Percentiles rank a stretch among this genome's conserved stretches.
These are phyloP conservation scores for Coniella lustricola DNA, from an alignment of 2,329 filamentous ascomycete genomes.

Conservation along the genomic window DNA sequence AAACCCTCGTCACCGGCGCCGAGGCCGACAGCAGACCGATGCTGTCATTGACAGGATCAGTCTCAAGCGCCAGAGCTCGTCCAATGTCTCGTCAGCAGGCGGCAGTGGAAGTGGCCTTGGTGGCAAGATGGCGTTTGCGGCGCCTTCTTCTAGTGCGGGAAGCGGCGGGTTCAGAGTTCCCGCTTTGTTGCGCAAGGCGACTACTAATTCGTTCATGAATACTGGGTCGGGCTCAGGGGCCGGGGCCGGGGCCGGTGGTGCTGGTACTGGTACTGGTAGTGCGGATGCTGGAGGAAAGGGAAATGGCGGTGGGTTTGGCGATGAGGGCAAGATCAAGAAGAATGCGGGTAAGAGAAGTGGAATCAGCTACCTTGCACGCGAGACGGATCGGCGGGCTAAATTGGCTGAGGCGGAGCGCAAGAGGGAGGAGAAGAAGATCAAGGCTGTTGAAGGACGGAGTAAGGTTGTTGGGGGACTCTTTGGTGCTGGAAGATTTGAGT, in stretches of 20 bases:
- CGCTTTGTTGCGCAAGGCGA: constrained; percentile 64
- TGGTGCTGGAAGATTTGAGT: constrained; percentile 49
- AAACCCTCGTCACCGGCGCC: constrained; percentile 28
- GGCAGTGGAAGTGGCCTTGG: constrained; percentile 26
- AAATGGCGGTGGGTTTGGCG: constrained; percentile 23
- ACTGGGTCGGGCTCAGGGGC: not conserved
- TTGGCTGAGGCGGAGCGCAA: constrained; percentile 50
- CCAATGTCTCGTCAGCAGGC: constrained; percentile 17
- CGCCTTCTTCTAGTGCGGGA: constrained; percentile 30
- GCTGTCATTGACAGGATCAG: constrained; percentile 67
- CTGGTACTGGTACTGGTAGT: not conserved
- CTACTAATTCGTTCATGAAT: constrained; percentile 51
- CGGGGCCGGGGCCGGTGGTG: constrained; percentile 2
- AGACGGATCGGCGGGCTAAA: constrained; percentile 49
- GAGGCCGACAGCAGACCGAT: constrained; percentile 23
- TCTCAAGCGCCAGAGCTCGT: constrained; percentile 50
- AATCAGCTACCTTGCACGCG: constrained; percentile 53
- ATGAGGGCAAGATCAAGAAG: constrained; percentile 51
- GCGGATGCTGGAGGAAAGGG: not conserved
- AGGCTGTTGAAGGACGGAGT: constrained; percentile 49
- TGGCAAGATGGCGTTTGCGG: constrained; percentile 50
- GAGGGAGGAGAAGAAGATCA: constrained; percentile 51
- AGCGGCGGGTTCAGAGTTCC: constrained; percentile 57
- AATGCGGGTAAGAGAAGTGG: constrained; percentile 54
- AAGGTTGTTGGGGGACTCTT: constrained; percentile 53